These are phyloP conservation scores for Mimosa pudica DNA, from an alignment of 306 rosid genomes.

Conservation along the genomic window DNA sequence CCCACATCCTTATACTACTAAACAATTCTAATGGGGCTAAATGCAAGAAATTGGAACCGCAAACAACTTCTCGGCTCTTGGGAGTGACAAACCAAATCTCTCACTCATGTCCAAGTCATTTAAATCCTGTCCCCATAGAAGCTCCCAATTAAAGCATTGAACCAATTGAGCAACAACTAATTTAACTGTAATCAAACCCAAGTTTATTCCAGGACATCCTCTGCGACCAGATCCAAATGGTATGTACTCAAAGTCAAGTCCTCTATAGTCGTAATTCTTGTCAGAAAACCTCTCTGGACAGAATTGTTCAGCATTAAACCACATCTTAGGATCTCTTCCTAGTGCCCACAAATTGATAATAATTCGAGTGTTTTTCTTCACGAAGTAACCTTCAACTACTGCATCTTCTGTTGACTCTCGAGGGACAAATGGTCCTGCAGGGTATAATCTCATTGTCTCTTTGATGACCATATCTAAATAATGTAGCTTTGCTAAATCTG, in stretches of 20 bases:
- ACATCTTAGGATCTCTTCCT: slow-evolving; percentile 34
- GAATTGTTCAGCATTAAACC: slow-evolving; percentile 38
- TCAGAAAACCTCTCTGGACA: slow-evolving; percentile 34
- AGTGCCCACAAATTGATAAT: slow-evolving; percentile 42
- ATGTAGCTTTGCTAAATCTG: neutral
- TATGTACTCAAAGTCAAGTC: slow-evolving; percentile 38
- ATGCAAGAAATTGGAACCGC: slow-evolving; percentile 28
- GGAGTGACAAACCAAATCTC: slow-evolving; percentile 8
- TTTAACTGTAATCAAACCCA: slow-evolving; percentile 30
- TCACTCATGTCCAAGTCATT: slow-evolving; percentile 42
- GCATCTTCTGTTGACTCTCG: slow-evolving; percentile 24
- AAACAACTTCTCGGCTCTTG: slow-evolving; percentile 25
- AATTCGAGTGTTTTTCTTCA: slow-evolving; percentile 30
- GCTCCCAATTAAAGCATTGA: slow-evolving; percentile 48
- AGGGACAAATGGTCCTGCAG: neutral
- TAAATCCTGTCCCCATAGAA: slow-evolving; percentile 16
- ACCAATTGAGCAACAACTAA: slow-evolving; percentile 38
- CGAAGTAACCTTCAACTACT: slow-evolving; percentile 25
- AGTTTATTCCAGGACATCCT: slow-evolving; percentile 43
- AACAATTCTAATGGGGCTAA: too few relatives aligned
- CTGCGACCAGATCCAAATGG: slow-evolving; percentile 53
- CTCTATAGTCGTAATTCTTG: slow-evolving; percentile 1
- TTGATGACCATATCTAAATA: neutral
- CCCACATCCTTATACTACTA: neutral
- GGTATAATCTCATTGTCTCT: neutral